These are phyloP conservation scores for Zoysia pacifica DNA, from an alignment of 176 grass and related monocot species.

Conservation along the genomic window DNA sequence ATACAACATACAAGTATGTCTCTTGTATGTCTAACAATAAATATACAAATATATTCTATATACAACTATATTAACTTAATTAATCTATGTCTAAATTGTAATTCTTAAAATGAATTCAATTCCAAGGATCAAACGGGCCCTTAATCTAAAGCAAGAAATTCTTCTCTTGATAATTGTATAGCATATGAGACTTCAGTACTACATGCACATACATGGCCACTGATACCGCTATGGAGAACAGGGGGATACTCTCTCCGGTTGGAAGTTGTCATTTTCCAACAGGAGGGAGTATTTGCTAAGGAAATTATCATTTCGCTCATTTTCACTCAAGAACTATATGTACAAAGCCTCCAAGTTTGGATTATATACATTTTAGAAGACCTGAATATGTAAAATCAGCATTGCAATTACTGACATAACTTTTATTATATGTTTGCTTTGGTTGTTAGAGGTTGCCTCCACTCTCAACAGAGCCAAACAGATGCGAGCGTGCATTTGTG, in stretches of 20 bases:
- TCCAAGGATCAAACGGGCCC: too few relatives aligned
- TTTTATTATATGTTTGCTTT: constrained; percentile 24
- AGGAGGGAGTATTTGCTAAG: background rate
- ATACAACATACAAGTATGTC: too few relatives aligned
- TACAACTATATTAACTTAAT: too few relatives aligned
- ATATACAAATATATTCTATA: too few relatives aligned
- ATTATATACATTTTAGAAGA: background rate
- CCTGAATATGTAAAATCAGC: constrained; percentile 23
- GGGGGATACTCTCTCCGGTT: background rate
- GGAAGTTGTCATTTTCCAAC: too few relatives aligned
- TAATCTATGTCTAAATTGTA: too few relatives aligned
- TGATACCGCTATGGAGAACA: background rate
- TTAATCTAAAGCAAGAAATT: constrained; percentile 12
- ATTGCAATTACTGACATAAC: constrained; percentile 2
- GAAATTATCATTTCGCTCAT: constrained; percentile 11
- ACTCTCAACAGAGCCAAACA: constrained; percentile 80
- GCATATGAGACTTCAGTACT: background rate
- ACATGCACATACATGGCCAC: background rate
- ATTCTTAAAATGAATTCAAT: too few relatives aligned
- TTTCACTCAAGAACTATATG: constrained; percentile 5
- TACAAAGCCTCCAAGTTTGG: too few relatives aligned
- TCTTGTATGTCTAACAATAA: too few relatives aligned
- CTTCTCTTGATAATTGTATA: background rate
- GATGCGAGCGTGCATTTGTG: constrained; percentile 84
- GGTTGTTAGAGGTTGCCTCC: constrained; percentile 78